A percentile compares a stretch with the other conserved stretches of the same genome.
Evolutionary conservation across 1,284 basidiomycete genomes (phyloP).

Genomic region (Singerocomus inundabilis): DNA sequence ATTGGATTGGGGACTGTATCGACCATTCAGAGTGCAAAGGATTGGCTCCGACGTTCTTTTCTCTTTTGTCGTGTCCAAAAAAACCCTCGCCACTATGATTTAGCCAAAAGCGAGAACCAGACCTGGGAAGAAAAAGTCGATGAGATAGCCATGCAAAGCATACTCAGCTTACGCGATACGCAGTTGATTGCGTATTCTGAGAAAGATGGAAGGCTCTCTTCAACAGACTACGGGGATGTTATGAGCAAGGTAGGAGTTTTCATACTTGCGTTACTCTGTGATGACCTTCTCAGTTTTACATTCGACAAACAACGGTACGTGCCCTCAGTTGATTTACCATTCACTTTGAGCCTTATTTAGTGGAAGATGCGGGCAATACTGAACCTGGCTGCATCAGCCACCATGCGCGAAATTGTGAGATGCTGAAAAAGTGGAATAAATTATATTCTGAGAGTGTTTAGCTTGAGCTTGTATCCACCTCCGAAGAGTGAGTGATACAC

Average conservation of each 20-base stretch:
- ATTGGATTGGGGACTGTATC: slow-evolving; percentile 82
- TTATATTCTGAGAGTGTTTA: slow-evolving; percentile 29
- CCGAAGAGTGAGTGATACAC: slow-evolving; percentile 58
- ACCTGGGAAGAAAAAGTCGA: slow-evolving; percentile 72
- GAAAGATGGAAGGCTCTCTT: slow-evolving; percentile 43
- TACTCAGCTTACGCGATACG: slow-evolving; percentile 55
- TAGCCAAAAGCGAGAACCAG: slow-evolving; percentile 55
- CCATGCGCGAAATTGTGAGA: slow-evolving; percentile 63
- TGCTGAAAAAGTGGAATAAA: background rate
- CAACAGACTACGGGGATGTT: slow-evolving; percentile 76
- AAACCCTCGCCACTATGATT: slow-evolving; percentile 76
- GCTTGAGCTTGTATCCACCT: slow-evolving; percentile 62
- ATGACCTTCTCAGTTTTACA: slow-evolving; percentile 55
- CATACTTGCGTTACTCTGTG: background rate
- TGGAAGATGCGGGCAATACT: slow-evolving; percentile 67
- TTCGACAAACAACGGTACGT: slow-evolving; percentile 63
- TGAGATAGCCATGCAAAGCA: slow-evolving; percentile 66
- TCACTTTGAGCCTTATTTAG: background rate
- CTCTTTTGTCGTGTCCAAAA: slow-evolving; percentile 80
- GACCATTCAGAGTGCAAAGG: slow-evolving; percentile 62
- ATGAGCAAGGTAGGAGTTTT: slow-evolving; percentile 72
- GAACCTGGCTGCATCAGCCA: slow-evolving; percentile 51
- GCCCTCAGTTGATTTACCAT: background rate
- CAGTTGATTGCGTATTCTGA: slow-evolving; percentile 53
- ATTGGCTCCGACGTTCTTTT: slow-evolving; percentile 82